Base-by-base conservation (phyloP, 352 stramenopile genomes). In the Globisporangium ultimum region DNA sequence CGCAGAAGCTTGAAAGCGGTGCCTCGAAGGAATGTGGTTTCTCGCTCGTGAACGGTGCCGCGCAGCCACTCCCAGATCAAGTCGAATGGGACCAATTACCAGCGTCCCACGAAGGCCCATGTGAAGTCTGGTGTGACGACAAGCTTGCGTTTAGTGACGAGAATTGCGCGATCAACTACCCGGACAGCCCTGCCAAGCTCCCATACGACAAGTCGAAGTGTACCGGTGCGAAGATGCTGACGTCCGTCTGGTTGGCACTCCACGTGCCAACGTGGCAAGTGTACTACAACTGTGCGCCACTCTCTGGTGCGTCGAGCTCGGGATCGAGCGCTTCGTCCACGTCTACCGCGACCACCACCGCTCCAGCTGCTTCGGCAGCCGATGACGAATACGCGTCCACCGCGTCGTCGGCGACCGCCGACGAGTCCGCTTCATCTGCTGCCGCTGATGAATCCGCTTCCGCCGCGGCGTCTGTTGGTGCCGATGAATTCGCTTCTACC, bases 61-160 rank as follows among this genome's bases (percentile, higher is more conserved):
- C 70, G 18, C 66, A 70, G 1, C 63, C 73, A n/a, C 60, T 78
- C 17, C 71, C 68, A 11, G 62, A 13, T 1, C 11, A 64, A 38
- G 67, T 79, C 21, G 67, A 82, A 28, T 79, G 67, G 70, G 65
- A 68, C 15, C 63, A 78, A n/a, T 69, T 76, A 40, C 74, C 70
- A 14, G 38, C 60, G 0, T 79, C 65, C 0, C 68, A 80, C 60
- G 20, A 76, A 18, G 76, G 73, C n/a, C 76, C 73, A 10, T 81
- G 76, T 18, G 76, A 86, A 32, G 56, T 84, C 42, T 84, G 73
- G 71, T 86, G 73, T 52, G 76, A 83, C 49, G 57, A 83, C 61
- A 60, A 63, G 6, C 43, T 73, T 7, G 71, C 72, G 28, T 86
- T 78, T 52, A 60, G 72, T 21, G 60, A 83, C 57, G 74, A 75